Percentiles rank a stretch among this genome's conserved stretches.
These are phyloP conservation scores for Cyathus striatus DNA, from an alignment of 768 basidiomycete species.

Conservation along the genomic window DNA sequence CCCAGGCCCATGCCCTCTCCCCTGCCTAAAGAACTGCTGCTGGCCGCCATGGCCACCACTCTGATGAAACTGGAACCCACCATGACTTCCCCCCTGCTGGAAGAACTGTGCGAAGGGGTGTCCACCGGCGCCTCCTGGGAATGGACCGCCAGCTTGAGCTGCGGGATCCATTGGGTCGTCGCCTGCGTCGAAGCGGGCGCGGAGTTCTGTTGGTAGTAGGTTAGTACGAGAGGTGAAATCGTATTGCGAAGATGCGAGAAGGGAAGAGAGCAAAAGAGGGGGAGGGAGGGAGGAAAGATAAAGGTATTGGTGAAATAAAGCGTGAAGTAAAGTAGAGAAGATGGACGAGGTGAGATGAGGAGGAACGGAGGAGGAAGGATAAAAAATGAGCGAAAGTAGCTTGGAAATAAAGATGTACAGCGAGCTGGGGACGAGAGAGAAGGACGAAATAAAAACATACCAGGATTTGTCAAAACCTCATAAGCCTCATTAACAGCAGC, in stretches of 20 bases:
- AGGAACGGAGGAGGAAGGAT: too few species aligned
- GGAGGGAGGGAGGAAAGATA: too few species aligned
- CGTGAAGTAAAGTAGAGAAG: too few species aligned
- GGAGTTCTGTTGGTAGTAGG: constrained; percentile 51
- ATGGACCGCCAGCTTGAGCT: constrained; percentile 52
- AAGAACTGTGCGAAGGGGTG: constrained; percentile 87
- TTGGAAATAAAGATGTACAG: too few species aligned
- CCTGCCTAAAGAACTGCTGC: constrained; percentile 73
- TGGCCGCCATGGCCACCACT: too few species aligned
- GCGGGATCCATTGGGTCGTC: constrained; percentile 94
- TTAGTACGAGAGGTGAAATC: not conserved
- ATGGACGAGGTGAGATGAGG: not conserved
- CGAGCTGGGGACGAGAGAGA: not conserved
- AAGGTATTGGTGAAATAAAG: too few species aligned
- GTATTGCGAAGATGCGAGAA: too few species aligned
- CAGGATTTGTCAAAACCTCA: constrained; percentile 73
- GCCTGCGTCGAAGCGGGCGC: constrained; percentile 85
- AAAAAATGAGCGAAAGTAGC: too few species aligned
- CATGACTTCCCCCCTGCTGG: constrained; percentile 49
- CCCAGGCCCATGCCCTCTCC: too few species aligned
- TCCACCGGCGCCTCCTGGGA: too few species aligned
- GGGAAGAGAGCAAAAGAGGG: too few species aligned
- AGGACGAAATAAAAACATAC: not conserved
- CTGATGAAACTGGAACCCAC: constrained; percentile 32
- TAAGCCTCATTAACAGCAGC: constrained; percentile 93